Percentiles rank a stretch among this genome's conserved stretches.
phyloP scores from a whole-genome alignment of 116 monocot species.

The Iris pallida region DNA sequence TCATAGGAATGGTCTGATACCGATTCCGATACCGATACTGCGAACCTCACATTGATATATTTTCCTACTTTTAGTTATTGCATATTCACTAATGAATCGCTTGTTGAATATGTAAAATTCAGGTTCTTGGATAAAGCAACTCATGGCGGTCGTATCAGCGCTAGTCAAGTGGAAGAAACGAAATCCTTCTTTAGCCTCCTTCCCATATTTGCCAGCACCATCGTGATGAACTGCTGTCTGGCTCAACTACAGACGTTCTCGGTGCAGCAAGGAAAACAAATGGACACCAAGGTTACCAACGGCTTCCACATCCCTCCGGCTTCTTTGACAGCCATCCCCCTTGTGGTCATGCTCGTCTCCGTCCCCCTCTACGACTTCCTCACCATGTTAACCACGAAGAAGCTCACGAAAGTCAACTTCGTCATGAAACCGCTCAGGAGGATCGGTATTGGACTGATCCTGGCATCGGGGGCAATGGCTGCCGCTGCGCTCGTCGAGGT shows the following conservation, averaged over 20 bases:
- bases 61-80: neutral
- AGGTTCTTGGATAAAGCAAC: slow-evolving; percentile 35
- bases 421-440: slow-evolving; percentile 40
- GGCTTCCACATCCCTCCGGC: slow-evolving; percentile 49
- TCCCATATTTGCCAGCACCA: slow-evolving; percentile 30
- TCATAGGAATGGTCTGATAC: neutral
- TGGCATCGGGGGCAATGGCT: slow-evolving; percentile 38
- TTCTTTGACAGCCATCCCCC: slow-evolving; percentile 44
- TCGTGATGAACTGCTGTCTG: slow-evolving; percentile 30
- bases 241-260: slow-evolving; percentile 47
- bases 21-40: too few relatives aligned
- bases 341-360: slow-evolving; percentile 25
- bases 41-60: neutral
- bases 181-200: slow-evolving; percentile 34
- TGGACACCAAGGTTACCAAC: slow-evolving; percentile 32
- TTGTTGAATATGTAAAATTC: neutral
- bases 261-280: slow-evolving; percentile 45
- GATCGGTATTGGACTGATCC: slow-evolving; percentile 45
- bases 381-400: slow-evolving; percentile 17
- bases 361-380: slow-evolving; percentile 48
- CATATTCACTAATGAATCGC: neutral
- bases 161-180: slow-evolving; percentile 28
- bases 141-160: neutral
- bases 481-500: slow-evolving; percentile 46
- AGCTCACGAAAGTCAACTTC: slow-evolving; percentile 21